These are phyloP conservation scores for Rhodotorula sp. DNA, from an alignment of 1,284 basidiomycete species.

Conservation along the genomic window DNA sequence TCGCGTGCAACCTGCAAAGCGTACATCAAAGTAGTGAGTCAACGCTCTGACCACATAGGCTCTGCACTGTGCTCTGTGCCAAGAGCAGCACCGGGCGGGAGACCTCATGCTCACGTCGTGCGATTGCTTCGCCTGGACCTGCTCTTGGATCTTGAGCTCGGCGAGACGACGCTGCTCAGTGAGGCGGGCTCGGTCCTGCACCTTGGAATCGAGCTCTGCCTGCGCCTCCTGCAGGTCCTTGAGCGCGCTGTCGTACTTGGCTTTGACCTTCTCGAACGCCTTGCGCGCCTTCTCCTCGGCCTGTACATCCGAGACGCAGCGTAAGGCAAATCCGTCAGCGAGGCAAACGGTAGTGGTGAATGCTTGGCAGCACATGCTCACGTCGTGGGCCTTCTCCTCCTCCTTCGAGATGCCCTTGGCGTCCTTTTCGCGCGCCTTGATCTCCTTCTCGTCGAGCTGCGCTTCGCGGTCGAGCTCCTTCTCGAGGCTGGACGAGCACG, in stretches of 20 bases:
- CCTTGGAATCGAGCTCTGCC: not conserved
- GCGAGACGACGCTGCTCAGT: not conserved
- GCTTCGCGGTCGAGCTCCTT: not conserved
- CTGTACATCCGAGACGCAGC: not conserved
- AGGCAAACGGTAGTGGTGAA: not conserved
- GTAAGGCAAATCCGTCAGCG: not conserved
- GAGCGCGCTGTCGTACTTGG: not conserved
- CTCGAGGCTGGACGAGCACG: not conserved
- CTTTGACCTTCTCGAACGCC: not conserved
- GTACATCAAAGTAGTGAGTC: not conserved
- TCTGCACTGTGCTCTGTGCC: too few species aligned
- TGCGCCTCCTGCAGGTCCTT: not conserved
- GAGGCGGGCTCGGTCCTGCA: not conserved
- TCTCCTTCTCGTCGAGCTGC: not conserved
- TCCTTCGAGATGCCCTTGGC: not conserved
- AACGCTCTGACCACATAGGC: too few species aligned
- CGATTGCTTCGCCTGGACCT: not conserved
- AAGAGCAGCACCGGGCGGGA: not conserved
- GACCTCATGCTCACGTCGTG: not conserved
- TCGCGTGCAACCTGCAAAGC: not conserved
- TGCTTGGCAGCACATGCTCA: not conserved
- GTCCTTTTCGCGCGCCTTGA: not conserved
- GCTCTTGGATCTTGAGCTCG: not conserved
- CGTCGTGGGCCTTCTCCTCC: not conserved
- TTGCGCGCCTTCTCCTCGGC: constrained; percentile 3